Evolutionary conservation across 495 filamentous ascomycete species (phyloP), one percentile per base, ranked within the genome.

Genomic region (Neurospora pannonica): DNA sequence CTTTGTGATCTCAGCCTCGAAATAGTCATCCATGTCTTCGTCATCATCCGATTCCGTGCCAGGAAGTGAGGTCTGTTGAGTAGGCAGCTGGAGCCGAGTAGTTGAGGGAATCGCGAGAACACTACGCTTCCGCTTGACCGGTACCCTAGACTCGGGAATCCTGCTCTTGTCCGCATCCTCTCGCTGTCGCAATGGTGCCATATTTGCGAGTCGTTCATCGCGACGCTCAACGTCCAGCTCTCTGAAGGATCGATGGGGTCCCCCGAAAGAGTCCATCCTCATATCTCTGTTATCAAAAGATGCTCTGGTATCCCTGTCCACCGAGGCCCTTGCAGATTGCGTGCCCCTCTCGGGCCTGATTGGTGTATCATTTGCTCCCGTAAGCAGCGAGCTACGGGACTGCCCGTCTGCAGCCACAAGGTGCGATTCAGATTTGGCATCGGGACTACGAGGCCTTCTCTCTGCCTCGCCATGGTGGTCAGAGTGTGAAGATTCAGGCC

Each of bases 11-110:
- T 85, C 78, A 3, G 80, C 74, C 70, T 86, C 82, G 54, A 89
- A 86, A 39, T 86, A 85, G 28, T 85, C 84, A 36, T 85, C 86
- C 70, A 88, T 82, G 38, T 87, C 86, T 67, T 88, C 85, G 34
- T 87, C 82, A n/a, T 80, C 86, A 19, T 84, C 86, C n/a, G 86
- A 87, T 48, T 87, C 86, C 4, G 77, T 69, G n/a, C 79, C 77
- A 40, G 79, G 72, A 5, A 76, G 34, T 9, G 74, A 73, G 5
- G 71, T 54, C 74, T 82, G 79, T 40, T 78, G 82, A 43, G 75
- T 71, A 6, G 83, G 82, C 36, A 82, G 37, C 40, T 77, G 77
- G 10, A 79, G 40, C 36, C 74, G 75, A 19, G 48, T 69, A 17
- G 71, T 31, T 19, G 54, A 43, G 2, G 79, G 74, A 2, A 77